phyloP scores from a whole-genome alignment of 2,329 filamentous ascomycete genomes.

The Leptographium wingfieldii region DNA sequence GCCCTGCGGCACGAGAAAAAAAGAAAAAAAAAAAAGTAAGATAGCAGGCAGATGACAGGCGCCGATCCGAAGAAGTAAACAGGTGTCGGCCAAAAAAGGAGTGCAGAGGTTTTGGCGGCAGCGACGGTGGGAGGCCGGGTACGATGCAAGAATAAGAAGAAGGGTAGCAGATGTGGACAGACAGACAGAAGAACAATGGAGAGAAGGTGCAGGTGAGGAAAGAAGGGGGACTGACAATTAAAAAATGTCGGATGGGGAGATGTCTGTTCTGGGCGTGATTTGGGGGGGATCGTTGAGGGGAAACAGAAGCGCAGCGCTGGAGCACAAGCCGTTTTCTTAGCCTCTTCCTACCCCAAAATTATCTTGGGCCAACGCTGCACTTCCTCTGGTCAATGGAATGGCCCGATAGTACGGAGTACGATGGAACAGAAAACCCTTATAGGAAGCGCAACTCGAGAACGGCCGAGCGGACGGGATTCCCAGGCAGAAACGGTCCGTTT shows the following conservation, averaged over 20 bases:
- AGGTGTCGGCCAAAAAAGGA: background rate
- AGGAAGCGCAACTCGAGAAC: background rate
- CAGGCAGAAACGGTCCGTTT: background rate
- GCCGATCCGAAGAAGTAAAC: background rate
- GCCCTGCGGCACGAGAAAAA: slow-evolving; percentile 1
- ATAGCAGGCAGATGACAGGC: background rate
- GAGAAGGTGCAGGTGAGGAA: background rate
- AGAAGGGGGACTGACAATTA: background rate
- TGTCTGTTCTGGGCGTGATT: slow-evolving; percentile 1
- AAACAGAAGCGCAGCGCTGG: background rate
- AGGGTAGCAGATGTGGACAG: background rate
- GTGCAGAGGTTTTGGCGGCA: background rate
- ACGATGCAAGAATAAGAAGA: background rate
- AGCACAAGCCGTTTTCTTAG: background rate
- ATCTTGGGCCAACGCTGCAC: background rate
- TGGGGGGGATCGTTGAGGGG: background rate
- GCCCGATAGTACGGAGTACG: background rate
- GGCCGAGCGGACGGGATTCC: background rate
- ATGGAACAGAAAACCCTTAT: background rate
- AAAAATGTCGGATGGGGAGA: slow-evolving; percentile 1
- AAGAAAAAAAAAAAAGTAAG: background rate
- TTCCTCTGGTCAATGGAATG: background rate
- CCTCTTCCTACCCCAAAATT: background rate
- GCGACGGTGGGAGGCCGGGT: background rate
- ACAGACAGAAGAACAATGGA: background rate